These are phyloP conservation scores for Sodiomyces alkalinus DNA, from an alignment of 2,329 filamentous ascomycete species.

Conservation along the genomic window DNA sequence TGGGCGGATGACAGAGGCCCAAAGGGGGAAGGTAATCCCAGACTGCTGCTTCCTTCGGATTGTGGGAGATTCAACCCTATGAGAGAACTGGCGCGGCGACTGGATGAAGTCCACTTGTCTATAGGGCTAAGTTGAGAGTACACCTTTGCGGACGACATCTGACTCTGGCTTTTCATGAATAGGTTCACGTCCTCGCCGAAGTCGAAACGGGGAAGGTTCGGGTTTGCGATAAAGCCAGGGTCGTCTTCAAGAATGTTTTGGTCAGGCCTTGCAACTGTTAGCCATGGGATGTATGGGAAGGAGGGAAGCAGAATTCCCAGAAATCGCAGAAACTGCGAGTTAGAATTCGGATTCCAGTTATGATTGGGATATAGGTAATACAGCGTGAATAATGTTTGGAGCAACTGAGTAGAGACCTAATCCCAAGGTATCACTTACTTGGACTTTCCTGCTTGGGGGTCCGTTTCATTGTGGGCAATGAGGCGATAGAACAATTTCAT, in stretches of 20 bases:
- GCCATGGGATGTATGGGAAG: no score
- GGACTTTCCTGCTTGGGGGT: conserved; percentile 54
- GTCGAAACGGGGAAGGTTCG: conserved; percentile 44
- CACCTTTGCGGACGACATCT: conserved; percentile 17
- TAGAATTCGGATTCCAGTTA: no score
- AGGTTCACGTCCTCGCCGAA: conserved; percentile 20
- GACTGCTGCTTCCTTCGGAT: conserved; percentile 17
- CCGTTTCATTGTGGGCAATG: conserved; percentile 43
- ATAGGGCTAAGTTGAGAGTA: conserved; percentile 30
- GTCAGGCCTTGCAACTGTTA: conserved; percentile 39
- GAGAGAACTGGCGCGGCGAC: conserved; percentile 12
- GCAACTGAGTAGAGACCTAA: no score
- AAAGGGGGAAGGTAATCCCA: conserved; percentile 19
- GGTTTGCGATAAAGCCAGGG: conserved; percentile 59
- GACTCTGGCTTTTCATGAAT: conserved; percentile 18
- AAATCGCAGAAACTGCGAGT: no score
- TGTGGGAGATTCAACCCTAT: conserved; percentile 17
- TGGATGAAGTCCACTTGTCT: conserved; percentile 16
- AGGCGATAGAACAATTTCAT: conserved; percentile 54
- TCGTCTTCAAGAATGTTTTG: conserved; percentile 72
- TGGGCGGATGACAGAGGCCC: conserved; percentile 10
- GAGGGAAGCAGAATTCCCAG: not conserved
- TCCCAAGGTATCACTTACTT: conserved; percentile 54
- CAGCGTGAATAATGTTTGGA: conserved; percentile 44
- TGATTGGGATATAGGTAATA: no score